Evolutionary conservation across 768 basidiomycete species (phyloP).

Genomic region (Suillus lakei): DNA sequence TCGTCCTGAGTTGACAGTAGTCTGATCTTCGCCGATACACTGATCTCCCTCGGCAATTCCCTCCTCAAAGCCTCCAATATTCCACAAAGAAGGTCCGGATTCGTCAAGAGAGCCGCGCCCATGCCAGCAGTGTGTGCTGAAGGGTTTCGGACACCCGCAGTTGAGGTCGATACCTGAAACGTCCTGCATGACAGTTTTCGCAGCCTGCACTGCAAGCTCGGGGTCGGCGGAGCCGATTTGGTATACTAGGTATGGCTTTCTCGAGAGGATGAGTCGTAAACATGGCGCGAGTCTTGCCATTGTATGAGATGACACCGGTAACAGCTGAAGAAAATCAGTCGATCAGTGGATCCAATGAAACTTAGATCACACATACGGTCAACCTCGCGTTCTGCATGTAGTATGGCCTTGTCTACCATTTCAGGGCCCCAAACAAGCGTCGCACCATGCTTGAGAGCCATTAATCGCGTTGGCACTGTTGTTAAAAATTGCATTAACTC

Average conservation of each 20-base stretch:
- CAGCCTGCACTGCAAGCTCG: slow-evolving; percentile 90
- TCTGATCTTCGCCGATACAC: slow-evolving; percentile 94
- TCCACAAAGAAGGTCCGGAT: slow-evolving; percentile 87
- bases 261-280: slow-evolving; percentile 95
- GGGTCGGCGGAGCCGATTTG: slow-evolving; percentile 94
- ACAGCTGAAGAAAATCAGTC: slow-evolving; percentile 51
- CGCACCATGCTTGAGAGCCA: slow-evolving; percentile 91
- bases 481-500: slow-evolving; percentile 19
- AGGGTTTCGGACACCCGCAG: slow-evolving; percentile 97
- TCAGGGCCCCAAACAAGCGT: slow-evolving; percentile 97
- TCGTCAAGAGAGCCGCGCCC: slow-evolving; percentile 94
- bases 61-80: slow-evolving; percentile 82
- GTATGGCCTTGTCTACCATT: slow-evolving; percentile 93
- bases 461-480: slow-evolving; percentile 82
- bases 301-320: slow-evolving; percentile 88
- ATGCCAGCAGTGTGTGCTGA: slow-evolving; percentile 93
- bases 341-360: neutral
- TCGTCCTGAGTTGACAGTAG: slow-evolving; percentile 85
- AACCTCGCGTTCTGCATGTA: slow-evolving; percentile 81
- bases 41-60: slow-evolving; percentile 75
- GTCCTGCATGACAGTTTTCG: slow-evolving; percentile 83
- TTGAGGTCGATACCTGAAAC: slow-evolving; percentile 96
- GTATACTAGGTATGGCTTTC: slow-evolving; percentile 91
- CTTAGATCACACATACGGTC: slow-evolving; percentile 67
- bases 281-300: slow-evolving; percentile 82